These are phyloP conservation scores for Apophysomyces variabilis DNA, from an alignment of 371 early-diverging fungal genomes.

Conservation along the genomic window DNA sequence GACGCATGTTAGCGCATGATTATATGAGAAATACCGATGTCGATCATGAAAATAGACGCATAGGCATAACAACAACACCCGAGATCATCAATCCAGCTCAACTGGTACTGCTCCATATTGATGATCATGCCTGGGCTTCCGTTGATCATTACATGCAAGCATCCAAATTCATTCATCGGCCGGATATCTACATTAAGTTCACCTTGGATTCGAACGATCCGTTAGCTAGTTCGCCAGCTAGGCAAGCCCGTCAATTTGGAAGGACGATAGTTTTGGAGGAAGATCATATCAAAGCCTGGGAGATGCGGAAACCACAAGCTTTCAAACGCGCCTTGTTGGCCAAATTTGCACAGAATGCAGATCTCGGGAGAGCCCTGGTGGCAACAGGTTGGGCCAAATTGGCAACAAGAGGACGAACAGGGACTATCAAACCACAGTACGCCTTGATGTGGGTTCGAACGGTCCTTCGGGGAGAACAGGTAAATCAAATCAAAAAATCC, in stretches of 20 bases:
- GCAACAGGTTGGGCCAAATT: slow-evolving; percentile 38
- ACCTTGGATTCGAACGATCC: slow-evolving; percentile 26
- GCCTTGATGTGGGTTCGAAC: slow-evolving; percentile 36
- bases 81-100: slow-evolving; percentile 22
- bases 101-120: slow-evolving; percentile 32
- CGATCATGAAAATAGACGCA: neutral
- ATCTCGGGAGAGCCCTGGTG: slow-evolving; percentile 32
- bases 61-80: slow-evolving; percentile 1
- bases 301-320: slow-evolving; percentile 19
- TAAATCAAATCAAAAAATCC: slow-evolving; percentile 13
- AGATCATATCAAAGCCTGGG: slow-evolving; percentile 21
- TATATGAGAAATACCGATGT: slow-evolving; percentile 37
- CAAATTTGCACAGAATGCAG: slow-evolving; percentile 39
- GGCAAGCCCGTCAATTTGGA: slow-evolving; percentile 15
- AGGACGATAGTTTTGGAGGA: slow-evolving; percentile 15
- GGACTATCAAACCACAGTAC: slow-evolving; percentile 14
- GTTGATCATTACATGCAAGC: slow-evolving; percentile 35
- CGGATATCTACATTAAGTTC: slow-evolving; percentile 23
- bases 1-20: slow-evolving; percentile 33
- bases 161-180: slow-evolving; percentile 19
- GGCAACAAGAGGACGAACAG: slow-evolving; percentile 14
- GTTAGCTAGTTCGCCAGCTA: slow-evolving; percentile 19
- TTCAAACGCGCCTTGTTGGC: slow-evolving; percentile 31
- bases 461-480: slow-evolving; percentile 29
- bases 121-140: slow-evolving; percentile 43